Evolutionary conservation across 345 rosid genomes (phyloP).

Genomic region (Eucalyptus polyanthemos): DNA sequence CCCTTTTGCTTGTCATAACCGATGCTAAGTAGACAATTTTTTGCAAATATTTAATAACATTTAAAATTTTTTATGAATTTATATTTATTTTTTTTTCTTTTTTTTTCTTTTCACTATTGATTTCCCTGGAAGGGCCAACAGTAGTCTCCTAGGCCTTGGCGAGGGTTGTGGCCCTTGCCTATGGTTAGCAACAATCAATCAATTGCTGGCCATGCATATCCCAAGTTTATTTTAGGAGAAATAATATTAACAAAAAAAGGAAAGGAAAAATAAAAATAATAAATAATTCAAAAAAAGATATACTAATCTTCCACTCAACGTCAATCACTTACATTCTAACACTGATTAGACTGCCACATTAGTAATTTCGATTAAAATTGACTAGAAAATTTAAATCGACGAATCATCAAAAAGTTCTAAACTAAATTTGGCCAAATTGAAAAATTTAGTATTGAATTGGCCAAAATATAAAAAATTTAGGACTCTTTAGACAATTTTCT

Average conservation of each 20-base stretch:
- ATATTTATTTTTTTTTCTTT: accelerated
- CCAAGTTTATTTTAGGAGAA: neutral
- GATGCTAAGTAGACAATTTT: neutral
- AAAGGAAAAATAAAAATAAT: neutral
- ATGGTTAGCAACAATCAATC: accelerated
- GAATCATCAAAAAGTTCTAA: neutral
- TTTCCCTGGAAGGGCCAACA: neutral
- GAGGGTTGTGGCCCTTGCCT: neutral
- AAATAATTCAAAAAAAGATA: neutral
- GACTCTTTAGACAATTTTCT: neutral
- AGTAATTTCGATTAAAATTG: neutral
- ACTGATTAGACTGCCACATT: neutral
- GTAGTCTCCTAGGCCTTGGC: accelerated
- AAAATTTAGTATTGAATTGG: neutral
- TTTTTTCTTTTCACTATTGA: neutral
- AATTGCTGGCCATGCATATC: neutral
- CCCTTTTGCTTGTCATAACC: neutral
- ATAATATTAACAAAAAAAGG: neutral
- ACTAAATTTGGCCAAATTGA: neutral
- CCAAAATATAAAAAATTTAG: neutral
- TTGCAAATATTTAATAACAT: neutral
- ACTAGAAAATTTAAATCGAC: neutral
- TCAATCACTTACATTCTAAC: accelerated
- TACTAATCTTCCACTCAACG: neutral
- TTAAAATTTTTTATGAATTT: neutral